phyloP scores from a whole-genome alignment of 805 yeast genomes.

The Yarrowia alimentaria region DNA sequence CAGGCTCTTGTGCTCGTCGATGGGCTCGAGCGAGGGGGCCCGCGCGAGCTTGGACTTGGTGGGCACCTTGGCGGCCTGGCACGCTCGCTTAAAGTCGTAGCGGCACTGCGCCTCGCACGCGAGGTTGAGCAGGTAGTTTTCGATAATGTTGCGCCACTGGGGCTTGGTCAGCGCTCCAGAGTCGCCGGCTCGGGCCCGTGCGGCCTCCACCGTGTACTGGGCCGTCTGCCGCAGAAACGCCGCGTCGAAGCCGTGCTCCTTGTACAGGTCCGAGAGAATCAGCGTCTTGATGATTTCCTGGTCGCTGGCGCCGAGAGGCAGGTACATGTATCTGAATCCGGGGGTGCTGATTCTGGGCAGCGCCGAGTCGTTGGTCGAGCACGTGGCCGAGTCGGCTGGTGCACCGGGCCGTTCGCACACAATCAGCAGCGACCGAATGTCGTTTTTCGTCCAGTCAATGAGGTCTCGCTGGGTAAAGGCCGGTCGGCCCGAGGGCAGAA shows the following conservation, averaged over 20 bases:
- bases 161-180: constrained; percentile 45
- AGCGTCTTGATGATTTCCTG: constrained; percentile 48
- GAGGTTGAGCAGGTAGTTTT: constrained; percentile 49
- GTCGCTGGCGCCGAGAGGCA: constrained; percentile 56
- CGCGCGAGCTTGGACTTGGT: constrained; percentile 8
- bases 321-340: constrained; percentile 47
- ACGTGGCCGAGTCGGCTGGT: no score
- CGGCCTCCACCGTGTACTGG: constrained; percentile 56
- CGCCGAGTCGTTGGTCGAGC: constrained; percentile 38
- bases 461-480: constrained; percentile 59
- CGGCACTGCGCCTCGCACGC: constrained; percentile 53
- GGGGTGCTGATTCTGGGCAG: constrained; percentile 18
- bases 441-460: constrained; percentile 70
- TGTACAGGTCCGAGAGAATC: constrained; percentile 61
- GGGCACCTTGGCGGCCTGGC: constrained; percentile 35
- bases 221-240: constrained; percentile 61
- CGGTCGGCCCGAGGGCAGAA: constrained; percentile 49
- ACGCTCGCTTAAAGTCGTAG: constrained; percentile 55
- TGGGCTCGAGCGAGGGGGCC: constrained; percentile 24
- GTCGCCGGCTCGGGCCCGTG: constrained; percentile 36
- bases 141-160: constrained; percentile 74
- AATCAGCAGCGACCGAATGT: constrained; percentile 61
- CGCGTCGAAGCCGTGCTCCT: constrained; percentile 57
- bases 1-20: constrained; percentile 26
- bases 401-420: no score